Evolutionary conservation across 768 basidiomycete genomes (phyloP).

Genomic region (Tricholoma bakamatsutake): DNA sequence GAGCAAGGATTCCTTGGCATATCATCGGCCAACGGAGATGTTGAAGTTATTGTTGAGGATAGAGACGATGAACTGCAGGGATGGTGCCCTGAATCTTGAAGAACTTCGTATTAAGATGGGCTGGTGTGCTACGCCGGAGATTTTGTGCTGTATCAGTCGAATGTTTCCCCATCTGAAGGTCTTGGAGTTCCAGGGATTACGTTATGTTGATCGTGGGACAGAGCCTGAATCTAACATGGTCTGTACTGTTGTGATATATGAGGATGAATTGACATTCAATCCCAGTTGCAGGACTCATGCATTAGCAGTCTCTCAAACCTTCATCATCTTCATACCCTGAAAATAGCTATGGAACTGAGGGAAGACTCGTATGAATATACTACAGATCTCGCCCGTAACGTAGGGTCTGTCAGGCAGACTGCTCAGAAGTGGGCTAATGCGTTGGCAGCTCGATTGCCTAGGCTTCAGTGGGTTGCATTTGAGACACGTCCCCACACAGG

Average conservation of each 20-base stretch:
- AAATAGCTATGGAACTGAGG: conserved; percentile 10
- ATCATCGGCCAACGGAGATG: conserved; percentile 10
- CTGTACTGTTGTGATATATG: background rate
- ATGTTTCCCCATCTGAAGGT: conserved; percentile 7
- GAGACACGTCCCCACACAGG: conserved; percentile 11
- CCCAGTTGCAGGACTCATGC: conserved; percentile 5
- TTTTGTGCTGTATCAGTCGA: conserved; percentile 2
- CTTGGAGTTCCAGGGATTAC: conserved; percentile 10
- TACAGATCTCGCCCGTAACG: background rate
- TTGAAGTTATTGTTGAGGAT: conserved; percentile 1
- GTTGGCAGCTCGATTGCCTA: conserved; percentile 2
- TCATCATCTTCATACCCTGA: conserved; percentile 3
- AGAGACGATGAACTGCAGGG: background rate
- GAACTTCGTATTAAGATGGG: conserved; percentile 11
- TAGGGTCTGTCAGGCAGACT: conserved; percentile 11
- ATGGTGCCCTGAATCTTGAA: conserved; percentile 1
- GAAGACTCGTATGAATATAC: conserved; percentile 10
- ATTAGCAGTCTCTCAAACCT: conserved; percentile 4
- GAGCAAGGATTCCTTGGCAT: conserved; percentile 11
- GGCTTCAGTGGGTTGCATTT: conserved; percentile 7
- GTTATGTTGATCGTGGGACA: conserved; percentile 7
- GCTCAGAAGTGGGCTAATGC: conserved; percentile 9
- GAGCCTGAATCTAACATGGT: conserved; percentile 10
- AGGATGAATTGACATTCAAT: background rate
- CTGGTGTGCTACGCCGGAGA: conserved; percentile 10